phyloP scores from a whole-genome alignment of 768 basidiomycete species.

The Pluteus cervinus region DNA sequence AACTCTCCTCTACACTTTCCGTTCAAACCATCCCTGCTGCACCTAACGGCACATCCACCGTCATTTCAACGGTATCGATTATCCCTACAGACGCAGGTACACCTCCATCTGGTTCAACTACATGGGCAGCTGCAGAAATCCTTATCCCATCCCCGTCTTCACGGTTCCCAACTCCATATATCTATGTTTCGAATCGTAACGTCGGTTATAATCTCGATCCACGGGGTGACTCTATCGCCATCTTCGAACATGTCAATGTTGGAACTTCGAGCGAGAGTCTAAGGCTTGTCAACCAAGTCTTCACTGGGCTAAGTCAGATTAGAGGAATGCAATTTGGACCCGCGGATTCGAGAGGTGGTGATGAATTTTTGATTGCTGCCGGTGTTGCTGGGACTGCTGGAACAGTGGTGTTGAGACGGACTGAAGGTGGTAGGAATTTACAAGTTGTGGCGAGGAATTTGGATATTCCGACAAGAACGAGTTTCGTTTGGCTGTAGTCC shows the following conservation, averaged over 20 bases:
- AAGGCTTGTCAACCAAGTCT: conserved; percentile 36
- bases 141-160: conserved; percentile 29
- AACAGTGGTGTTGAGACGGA: conserved; percentile 50
- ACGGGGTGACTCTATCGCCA: conserved; percentile 44
- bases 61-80: conserved; percentile 33
- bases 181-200: conserved; percentile 45
- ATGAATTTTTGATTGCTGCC: conserved; percentile 48
- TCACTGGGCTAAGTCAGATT: conserved; percentile 41
- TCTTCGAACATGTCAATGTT: conserved; percentile 38
- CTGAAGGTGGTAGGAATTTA: conserved; percentile 46
- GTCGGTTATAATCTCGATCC: conserved; percentile 23
- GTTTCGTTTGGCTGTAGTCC: conserved; percentile 47
- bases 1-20: conserved; percentile 34
- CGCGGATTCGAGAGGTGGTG: conserved; percentile 30
- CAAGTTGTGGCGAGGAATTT: conserved; percentile 46
- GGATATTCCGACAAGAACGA: conserved; percentile 43
- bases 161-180: conserved; percentile 29
- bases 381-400: conserved; percentile 49
- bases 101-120: conserved; percentile 29
- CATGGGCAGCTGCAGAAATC: conserved; percentile 40
- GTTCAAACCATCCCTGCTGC: conserved; percentile 34
- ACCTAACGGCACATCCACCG: conserved; percentile 32
- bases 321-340: conserved; percentile 16
- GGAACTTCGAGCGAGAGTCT: conserved; percentile 24
- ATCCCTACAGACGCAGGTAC: conserved; percentile 28